Conservation (phyloP, 345 rosid species). For the Bruguiera gymnorhiza region DNA sequence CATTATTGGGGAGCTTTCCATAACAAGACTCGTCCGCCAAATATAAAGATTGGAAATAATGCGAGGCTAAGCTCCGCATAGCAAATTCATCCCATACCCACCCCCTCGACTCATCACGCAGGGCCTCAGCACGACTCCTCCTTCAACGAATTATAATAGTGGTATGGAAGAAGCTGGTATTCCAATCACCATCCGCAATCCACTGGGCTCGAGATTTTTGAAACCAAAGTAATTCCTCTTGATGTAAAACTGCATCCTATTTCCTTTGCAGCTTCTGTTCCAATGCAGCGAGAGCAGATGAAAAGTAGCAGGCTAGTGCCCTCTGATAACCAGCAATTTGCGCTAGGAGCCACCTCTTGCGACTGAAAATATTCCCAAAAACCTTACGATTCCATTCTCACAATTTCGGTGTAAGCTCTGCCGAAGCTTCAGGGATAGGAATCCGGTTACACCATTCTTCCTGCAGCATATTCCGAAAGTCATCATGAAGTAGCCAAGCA, state of each 20-base stretch:
- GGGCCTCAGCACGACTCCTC: not conserved
- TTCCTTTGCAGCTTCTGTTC: not conserved
- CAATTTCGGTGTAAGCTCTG: too few species aligned
- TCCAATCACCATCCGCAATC: not conserved
- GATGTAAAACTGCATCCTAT: not conserved
- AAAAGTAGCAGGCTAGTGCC: not conserved
- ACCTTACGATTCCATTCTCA: not conserved
- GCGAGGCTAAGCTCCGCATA: rapidly evolving
- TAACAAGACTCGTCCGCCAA: rapidly evolving
- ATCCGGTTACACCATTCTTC: too few species aligned
- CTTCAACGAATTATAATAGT: rapidly evolving
- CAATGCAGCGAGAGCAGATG: not conserved
- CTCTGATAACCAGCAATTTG: too few species aligned
- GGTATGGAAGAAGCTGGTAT: not conserved
- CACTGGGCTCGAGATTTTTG: not conserved
- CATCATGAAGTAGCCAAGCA: too few species aligned
- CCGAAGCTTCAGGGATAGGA: too few species aligned
- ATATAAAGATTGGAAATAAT: not conserved
- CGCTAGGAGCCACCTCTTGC: not conserved
- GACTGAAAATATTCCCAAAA: not conserved
- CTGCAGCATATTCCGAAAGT: too few species aligned
- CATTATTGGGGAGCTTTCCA: not conserved
- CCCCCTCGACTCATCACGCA: rapidly evolving
- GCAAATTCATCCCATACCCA: rapidly evolving
- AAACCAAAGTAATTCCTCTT: not conserved